Evolutionary conservation across 2,329 filamentous ascomycete species (phyloP), one percentile per base, ranked within the genome.

Genomic region (Dothistroma pini): DNA sequence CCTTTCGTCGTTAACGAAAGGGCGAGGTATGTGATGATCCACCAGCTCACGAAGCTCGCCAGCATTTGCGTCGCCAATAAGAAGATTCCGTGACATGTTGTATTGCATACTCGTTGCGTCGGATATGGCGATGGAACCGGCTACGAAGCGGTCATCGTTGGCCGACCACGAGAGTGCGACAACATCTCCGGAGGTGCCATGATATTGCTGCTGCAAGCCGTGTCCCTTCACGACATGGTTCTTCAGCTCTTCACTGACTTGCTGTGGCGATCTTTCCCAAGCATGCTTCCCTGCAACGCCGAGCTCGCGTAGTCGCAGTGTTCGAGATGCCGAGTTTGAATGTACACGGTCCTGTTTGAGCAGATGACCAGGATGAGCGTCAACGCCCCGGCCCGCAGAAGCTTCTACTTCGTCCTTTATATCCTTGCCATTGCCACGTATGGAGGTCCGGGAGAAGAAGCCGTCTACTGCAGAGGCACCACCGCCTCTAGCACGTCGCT

Each of bases 81-180:
- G 68, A 0, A 87, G 73, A 65, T 87, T 87, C 61, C 84, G 82
- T 0, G 78, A 75, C 44, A 81, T 75, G 60, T 87, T 87, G 68
- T 87, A 87, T 47, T 84, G 80, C 79, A 84, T 83, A n/a, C 80
- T 83, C 51, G 79, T 74, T 2, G 76, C 70, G 64, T 86, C 84
- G 3, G 79, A 79, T 5, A 84, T 79, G 32, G 84, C 81, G 6
- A 83, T 80, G 4, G 84, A 81, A 1, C 84, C 85, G 10, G 81
- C 83, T 31, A 81, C 83, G 66, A 87, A 87, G 3, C 67, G 74
- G 2, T 77, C 77, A 2, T 83, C 81, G 69, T 84, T 76, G 1
- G 79, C 76, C 1, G 81, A 79, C 85, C 85, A 88, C 14, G 83
- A 79, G 3, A 86, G 72, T 10, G 78, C 77, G 35, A 82, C 77